Base-by-base conservation (phyloP, 257 asterid species). In the Petunia axillaris region DNA sequence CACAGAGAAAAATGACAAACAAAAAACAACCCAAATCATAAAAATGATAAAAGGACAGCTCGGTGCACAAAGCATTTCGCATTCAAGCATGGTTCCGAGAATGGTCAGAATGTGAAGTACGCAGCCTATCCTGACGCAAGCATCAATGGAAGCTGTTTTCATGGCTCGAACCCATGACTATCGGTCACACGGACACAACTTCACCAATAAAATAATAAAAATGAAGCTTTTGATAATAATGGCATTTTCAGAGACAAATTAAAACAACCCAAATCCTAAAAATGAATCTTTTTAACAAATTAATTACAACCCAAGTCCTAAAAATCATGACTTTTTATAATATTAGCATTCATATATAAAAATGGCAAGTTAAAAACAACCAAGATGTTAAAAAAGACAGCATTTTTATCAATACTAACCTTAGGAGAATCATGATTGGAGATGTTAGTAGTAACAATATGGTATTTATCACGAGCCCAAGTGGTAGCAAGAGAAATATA, bases 401-500 rank as follows among this genome's bases (percentile, higher is more conserved):
- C 3, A 4, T 2, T 10, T 0, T 7, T 59, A 1, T 0, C 10
- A 6, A 55, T 55, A 35, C 81, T 6, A 35, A 89, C 94, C 90
- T 87, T 81, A 58, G 53, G 66, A 46, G 38, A 68, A 44, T 59
- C 53, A n/a, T 15, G 74, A 48, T 59, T 65, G 60, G 81, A 64
- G 53, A 78, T 16, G 25, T 79, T 79, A 8, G 92, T 89, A 38
- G 83, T 73, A 64, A 85, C 46, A 73, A 85, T 52, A 63, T 5
- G 84, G 54, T 75, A 64, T 41, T 73, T 81, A 63, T 79, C 76
- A 15, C 71, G 82, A 74, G 82, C 81, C 88, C 84, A 85, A 43
- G 84, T 78, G 84, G 90, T 82, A 6, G 90, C 84, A 35, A 82
- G 57, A 3, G 90, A 82, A 53, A 81, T 63, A 80, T 86, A 86